Evolutionary conservation across 495 filamentous ascomycete genomes (phyloP).

Genomic region (Cercophora scortea): DNA sequence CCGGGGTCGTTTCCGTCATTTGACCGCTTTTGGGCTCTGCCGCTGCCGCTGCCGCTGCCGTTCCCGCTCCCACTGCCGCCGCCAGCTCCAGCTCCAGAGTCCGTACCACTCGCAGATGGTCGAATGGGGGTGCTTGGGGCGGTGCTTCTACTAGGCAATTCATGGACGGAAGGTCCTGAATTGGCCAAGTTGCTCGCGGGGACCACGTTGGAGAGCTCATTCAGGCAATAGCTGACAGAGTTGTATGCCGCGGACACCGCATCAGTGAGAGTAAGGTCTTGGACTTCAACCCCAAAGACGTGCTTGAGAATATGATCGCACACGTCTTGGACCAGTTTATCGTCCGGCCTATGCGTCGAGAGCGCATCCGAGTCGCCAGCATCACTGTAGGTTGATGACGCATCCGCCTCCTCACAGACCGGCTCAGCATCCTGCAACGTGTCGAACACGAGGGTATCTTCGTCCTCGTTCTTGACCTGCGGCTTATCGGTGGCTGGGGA

Average conservation of each 20-base stretch:
- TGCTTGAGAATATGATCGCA: conserved; percentile 16
- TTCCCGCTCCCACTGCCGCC: background rate
- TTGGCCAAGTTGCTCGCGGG: background rate
- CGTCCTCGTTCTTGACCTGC: background rate
- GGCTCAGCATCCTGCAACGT: background rate
- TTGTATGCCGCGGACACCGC: conserved; percentile 9
- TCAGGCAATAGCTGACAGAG: conserved; percentile 17
- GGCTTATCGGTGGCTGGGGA: background rate
- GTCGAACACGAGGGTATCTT: background rate
- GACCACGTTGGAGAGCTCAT: conserved; percentile 17
- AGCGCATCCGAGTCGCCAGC: background rate
- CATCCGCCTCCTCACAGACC: background rate
- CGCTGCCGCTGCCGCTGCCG: background rate
- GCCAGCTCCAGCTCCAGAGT: background rate
- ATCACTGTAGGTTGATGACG: background rate
- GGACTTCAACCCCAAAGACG: conserved; percentile 16
- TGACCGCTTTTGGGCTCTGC: background rate
- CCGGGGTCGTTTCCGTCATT: background rate
- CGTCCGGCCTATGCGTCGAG: background rate
- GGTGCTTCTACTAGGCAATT: background rate
- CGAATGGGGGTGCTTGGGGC: background rate
- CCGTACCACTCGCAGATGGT: too few species aligned
- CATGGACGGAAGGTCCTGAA: background rate
- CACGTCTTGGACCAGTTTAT: conserved; percentile 13
- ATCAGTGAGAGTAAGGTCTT: conserved; percentile 14